Evolutionary conservation across 768 basidiomycete species (phyloP), one percentile per base, ranked within the genome.

Genomic region (Candolleomyces eurysporus): DNA sequence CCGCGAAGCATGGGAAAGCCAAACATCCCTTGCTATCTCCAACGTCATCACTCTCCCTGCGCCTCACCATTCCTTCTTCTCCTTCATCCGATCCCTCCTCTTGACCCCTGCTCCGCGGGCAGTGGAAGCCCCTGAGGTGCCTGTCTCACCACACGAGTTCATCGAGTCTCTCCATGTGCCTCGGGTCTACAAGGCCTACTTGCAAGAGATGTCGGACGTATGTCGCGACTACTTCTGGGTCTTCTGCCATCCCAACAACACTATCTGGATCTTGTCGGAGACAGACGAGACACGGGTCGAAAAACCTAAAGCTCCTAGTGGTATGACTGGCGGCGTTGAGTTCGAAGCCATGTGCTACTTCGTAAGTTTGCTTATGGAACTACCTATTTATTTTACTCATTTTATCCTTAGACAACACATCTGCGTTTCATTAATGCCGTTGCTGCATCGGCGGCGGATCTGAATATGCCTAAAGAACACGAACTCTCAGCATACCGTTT

Each of bases 261-360:
- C 88, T 0, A 87, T 98, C 55, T 98, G 96, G 96, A 79, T 87
- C 19, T 76, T 97, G 19, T 73, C 81, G 8, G 90, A 96, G 66
- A 89, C 92, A 2, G 93, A 98, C 70, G 90, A 94, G 69, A 83
- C 77, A 2, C 84, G 85, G 62, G 93, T 94, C 4, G 96, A 97
- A 75, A 91, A 88, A 69, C 94, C 94, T 14, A 82, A 91, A 60
- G 96, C 97, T 13, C 97, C 97, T 3, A 94, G 95, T 5, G 96
- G 97, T 16, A 98, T 98, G 88, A 98, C 97, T 0, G 97, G 96
- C 6, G 97, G 97, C 5, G 97, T 99, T 13, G 97, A 99, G 70
- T 96, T 89, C 69, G 97, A 99, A 76, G 96, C 96, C 4, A 96
- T 98, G 88, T 83, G 84, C 16, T 98, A 98, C 73, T 86, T 96